Evolutionary conservation across 148 eudicot species (phyloP), one percentile per base, ranked within the genome.

Genomic region (Vaccinium myrtillus): DNA sequence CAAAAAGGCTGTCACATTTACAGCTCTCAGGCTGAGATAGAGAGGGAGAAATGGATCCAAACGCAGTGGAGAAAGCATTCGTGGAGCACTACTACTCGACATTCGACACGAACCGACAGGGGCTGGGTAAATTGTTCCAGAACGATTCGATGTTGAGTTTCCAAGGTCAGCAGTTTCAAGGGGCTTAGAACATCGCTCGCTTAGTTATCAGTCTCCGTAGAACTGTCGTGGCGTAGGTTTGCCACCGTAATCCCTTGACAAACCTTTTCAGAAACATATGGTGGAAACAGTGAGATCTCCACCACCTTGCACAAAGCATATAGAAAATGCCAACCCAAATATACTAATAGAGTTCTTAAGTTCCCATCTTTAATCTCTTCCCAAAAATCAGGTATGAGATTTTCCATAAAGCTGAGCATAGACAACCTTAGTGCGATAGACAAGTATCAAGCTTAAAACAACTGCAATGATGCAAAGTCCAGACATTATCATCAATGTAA

Each of bases 371-470:
- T 11, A 56, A 51, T 39, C 43, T 39, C 43, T 39, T 39, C 43
- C 43, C 43, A 39, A 2, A 39, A 39, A 39, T 84, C 78, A 92
- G 79, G 89, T 18, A 30, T 85, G 93, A 21, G 91, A 73, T 87
- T 86, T 94, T 58, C 98, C 98, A 82, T 95, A 97, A 46, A 97
- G 93, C 82, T 93, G 78, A 32, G 93, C 86, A 55, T 97, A 94
- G 80, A 97, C 96, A 73, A 84, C 46, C 91, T 88, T 97, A 36
- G 99, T 97, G 67, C 99, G 92, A 79, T 87, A 56, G 14, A 97
- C 99, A 4, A 95, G 94, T 87, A 91, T 90, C 94, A 88, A 67
- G 89, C 96, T 94, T 65, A 94, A 82, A 74, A 88, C 61, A 87
- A 86, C 91, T 14, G 98, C 99, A 70, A 91, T 18, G 43, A 94